Evolutionary conservation across 2,329 filamentous ascomycete genomes (phyloP).

Genomic region (Tolypocladium tundrense): DNA sequence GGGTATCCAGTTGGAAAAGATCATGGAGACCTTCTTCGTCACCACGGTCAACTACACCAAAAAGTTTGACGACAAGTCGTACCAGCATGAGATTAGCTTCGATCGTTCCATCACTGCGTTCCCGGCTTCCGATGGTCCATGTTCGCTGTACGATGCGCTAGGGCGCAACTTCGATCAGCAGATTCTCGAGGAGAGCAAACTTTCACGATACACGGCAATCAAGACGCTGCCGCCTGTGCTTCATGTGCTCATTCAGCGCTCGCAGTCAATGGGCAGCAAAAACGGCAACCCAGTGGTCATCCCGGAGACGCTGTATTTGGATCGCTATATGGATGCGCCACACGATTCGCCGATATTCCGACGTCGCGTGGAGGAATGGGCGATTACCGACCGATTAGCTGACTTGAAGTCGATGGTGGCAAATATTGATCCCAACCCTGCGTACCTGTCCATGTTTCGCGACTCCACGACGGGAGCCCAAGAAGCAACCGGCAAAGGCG

Average conservation of each 20-base stretch:
- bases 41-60: constrained; percentile 50
- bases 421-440: constrained; percentile 14
- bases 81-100: constrained; percentile 37
- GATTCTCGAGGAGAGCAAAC: constrained; percentile 55
- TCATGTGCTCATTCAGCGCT: constrained; percentile 81
- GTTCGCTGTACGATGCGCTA: constrained; percentile 72
- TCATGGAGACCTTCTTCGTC: constrained; percentile 62
- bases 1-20: constrained; percentile 70
- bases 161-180: constrained; percentile 79
- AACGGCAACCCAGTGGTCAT: constrained; percentile 69
- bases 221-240: constrained; percentile 71
- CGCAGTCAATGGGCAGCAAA: constrained; percentile 63
- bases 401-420: constrained; percentile 34
- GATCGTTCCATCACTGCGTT: constrained; percentile 55
- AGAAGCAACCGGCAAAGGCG: constrained; percentile 4
- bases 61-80: constrained; percentile 34
- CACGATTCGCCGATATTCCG: constrained; percentile 50
- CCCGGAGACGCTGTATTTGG: constrained; percentile 74
- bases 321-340: constrained; percentile 71
- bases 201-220: constrained; percentile 59
- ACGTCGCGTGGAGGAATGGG: constrained; percentile 63
- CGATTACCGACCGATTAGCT: constrained; percentile 54
- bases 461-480: neutral
- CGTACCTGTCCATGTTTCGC: constrained; percentile 13
- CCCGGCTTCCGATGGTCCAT: constrained; percentile 34